Conservation (phyloP, 2,329 filamentous ascomycete genomes). For the Hysterium pulicare region DNA sequence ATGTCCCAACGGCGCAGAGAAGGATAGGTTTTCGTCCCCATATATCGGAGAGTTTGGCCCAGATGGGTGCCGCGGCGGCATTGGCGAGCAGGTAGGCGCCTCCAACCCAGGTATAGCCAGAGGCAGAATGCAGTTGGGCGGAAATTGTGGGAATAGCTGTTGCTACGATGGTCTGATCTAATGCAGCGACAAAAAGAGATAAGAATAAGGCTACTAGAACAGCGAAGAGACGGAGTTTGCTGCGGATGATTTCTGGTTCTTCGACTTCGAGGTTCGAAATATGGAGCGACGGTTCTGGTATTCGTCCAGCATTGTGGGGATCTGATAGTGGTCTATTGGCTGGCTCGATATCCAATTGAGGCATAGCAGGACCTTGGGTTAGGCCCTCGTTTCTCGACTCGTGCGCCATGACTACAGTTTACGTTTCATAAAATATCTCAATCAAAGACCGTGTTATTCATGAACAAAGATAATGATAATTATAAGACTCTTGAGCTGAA, state of each 20-base stretch:
- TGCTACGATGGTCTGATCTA: conserved; percentile 58
- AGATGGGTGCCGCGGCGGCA: conserved; percentile 65
- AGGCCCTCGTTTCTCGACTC: no score
- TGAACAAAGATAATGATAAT: no score
- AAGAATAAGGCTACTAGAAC: conserved; percentile 34
- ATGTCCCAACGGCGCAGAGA: conserved; percentile 45
- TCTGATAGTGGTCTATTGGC: no score
- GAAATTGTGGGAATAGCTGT: conserved; percentile 66
- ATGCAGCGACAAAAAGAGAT: conserved; percentile 40
- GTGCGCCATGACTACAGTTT: no score
- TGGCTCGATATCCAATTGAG: no score
- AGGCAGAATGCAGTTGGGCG: conserved; percentile 60
- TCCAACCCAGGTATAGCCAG: conserved; percentile 76
- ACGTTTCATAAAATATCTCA: no score
- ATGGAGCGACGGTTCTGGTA: no score
- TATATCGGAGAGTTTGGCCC: conserved; percentile 61
- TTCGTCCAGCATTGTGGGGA: no score
- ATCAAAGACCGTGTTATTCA: no score
- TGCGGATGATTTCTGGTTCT: not conserved
- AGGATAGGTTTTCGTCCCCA: conserved; percentile 57
- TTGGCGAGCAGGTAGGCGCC: conserved; percentile 68
- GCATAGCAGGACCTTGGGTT: no score
- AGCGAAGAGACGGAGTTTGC: conserved; percentile 13
- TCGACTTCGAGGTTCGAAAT: not conserved
- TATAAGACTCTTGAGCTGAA: no score